Base-by-base conservation (phyloP, 805 yeast genomes). In the Saccharomycopsis oosterbeekiorum region DNA sequence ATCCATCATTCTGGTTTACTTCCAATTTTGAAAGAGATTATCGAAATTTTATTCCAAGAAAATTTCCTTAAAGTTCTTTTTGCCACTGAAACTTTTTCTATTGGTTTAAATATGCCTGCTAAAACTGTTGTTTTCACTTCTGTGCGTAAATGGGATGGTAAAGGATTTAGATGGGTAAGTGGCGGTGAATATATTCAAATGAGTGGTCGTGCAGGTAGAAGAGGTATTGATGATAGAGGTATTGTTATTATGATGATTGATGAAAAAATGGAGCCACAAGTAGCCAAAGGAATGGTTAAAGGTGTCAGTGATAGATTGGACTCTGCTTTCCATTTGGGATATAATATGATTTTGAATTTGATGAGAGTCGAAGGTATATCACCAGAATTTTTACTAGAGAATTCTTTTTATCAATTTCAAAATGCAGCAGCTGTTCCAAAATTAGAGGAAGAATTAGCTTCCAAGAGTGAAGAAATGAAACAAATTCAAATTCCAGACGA, bases 151-250 rank as follows among this genome's bases (percentile, higher is more conserved):
- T 94, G 97, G 96, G 99, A 94, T 76, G 99, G 99, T 68, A 84
- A 83, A 65, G 96, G 93, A 19, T 91, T 93, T 79, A 85, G 99
- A 75, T 94, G 99, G 99, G 97, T 94, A 39, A 89, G 97, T 61
- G 99, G 99, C 63, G 99, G 99, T 78, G 99, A 94, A 76, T 94
- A 94, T 75, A 94, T 94, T 70, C 99, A 94, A 76, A 94, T 94
- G 99, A 89, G 97, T 55, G 99, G 99, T 67, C 85, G 99, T 75
- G 99, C 99, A 24, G 99, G 99, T 68, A 92, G 99, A 80, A 89
- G 99, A 81, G 99, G 99, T 70, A 81, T 94, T 68, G 99, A 94
- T 80, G 99, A 94, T 73, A 87, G 99, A 73, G 99, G 99, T 76
- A 91, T 94, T 73, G 99, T 94, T 57, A 94, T 94, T 67, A 89